Evolutionary conservation across 805 yeast genomes (phyloP), one percentile per base, ranked within the genome.

Genomic region (Candida awuae): DNA sequence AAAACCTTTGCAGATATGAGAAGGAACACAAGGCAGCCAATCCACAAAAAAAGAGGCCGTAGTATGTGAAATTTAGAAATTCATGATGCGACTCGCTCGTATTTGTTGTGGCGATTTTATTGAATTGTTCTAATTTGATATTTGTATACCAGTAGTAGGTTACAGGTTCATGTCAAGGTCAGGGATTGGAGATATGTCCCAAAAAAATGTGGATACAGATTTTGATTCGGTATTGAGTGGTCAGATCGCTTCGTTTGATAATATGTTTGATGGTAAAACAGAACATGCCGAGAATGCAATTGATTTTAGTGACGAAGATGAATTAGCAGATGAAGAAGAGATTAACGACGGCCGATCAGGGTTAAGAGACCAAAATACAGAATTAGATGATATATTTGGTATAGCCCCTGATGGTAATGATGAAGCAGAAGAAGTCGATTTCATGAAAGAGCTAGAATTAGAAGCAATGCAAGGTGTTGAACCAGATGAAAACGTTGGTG

Each of bases 241-340:
- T 20, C 60, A 59, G 42, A 42, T 61, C 26, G 64, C 61, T 8
- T 48, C 54, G 21, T 49, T 59, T 20, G 63, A 58, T 14, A 52
- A 48, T 19, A 47, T 61, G 52, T 57, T 57, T 38, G 71, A 64
- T 23, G 79, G 73, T 15, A 63, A 73, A 59, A 64, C 84, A 3
- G 70, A 71, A 39, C 97, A 88, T 59, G 88, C 92, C 1, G 95
- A 76, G 6, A 90, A 88, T 58, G 98, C 98, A 8, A 67, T 87
- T 23, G 97, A 90, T 59, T 90, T 84, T 56, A 96, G 85, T 53
- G 95, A 85, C 56, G 94, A 84, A 52, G 97, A 88, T 49, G 97
- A 88, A 58, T 65, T 88, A 35, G 97, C 97, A 0, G 97, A 88
- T 18, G 96, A 88, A 33, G 94, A 84, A 40, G 55, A 67, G 21